Conservation (phyloP, 441 rosid genomes). For the Mallotus repandus region DNA sequence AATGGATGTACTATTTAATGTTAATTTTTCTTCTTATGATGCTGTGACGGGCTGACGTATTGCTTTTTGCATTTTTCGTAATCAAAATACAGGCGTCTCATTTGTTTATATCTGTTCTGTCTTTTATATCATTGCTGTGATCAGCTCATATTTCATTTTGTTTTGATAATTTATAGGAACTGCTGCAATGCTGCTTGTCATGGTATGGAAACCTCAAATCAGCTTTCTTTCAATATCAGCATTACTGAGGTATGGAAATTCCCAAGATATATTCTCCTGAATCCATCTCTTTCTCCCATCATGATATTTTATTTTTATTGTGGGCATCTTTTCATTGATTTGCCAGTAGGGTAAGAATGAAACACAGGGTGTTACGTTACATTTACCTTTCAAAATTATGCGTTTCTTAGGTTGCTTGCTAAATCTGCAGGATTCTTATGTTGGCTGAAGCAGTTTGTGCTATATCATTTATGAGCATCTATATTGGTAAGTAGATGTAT, state of each 20-base stretch:
- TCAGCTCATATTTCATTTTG: conserved; percentile 1
- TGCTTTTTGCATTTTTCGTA: not conserved
- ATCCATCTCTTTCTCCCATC: not conserved
- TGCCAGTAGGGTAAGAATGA: not conserved
- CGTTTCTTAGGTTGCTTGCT: conserved; percentile 11
- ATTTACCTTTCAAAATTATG: conserved; percentile 17
- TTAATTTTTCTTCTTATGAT: not conserved
- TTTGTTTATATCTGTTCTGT: not conserved
- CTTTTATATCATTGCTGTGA: conserved; percentile 12
- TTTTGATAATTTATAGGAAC: conserved; percentile 52
- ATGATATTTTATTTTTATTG: not conserved
- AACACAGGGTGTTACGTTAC: not conserved
- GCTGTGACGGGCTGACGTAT: no score
- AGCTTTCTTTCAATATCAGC: conserved; percentile 64
- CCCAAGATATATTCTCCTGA: not conserved
- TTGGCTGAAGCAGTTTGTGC: conserved; percentile 79
- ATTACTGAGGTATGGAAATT: conserved; percentile 55
- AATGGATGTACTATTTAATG: not conserved
- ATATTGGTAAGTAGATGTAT: conserved; percentile 64
- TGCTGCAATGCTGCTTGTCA: conserved; percentile 85
- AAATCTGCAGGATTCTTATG: conserved; percentile 80
- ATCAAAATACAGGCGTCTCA: not conserved
- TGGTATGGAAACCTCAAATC: conserved; percentile 74
- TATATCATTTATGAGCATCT: conserved; percentile 71
- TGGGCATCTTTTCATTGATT: not conserved